Evolutionary conservation across 1,139 yeast genomes (phyloP).

Genomic region (Debaryomyces nepalensis): DNA sequence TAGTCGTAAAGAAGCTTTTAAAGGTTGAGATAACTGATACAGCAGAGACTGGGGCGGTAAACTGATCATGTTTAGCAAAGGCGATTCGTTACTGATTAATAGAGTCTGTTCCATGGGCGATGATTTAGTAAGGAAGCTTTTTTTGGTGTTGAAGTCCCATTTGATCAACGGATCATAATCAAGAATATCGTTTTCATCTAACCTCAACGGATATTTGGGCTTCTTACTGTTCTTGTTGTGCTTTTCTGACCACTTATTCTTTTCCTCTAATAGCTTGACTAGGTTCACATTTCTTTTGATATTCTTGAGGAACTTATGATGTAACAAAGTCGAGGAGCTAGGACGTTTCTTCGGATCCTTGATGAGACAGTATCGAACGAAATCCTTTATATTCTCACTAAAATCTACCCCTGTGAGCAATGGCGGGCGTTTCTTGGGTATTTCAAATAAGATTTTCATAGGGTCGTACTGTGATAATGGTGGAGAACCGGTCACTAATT

Average conservation of each 20-base stretch:
- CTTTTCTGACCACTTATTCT: constrained; percentile 30
- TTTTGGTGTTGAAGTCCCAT: constrained; percentile 28
- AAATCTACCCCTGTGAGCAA: constrained; percentile 48
- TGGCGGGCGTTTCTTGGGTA: constrained; percentile 76
- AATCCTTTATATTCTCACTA: constrained; percentile 59
- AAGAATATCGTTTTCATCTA: background rate
- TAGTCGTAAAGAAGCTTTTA: constrained; percentile 7
- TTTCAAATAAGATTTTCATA: constrained; percentile 70
- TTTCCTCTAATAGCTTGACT: constrained; percentile 25
- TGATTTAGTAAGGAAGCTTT: constrained; percentile 13
- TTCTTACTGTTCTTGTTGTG: constrained; percentile 17
- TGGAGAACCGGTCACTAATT: constrained; percentile 71
- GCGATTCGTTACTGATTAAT: constrained; percentile 10
- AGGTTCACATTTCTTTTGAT: constrained; percentile 13
- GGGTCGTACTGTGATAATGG: constrained; percentile 75
- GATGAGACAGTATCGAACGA: constrained; percentile 60
- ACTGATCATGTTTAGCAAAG: constrained; percentile 7
- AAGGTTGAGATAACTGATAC: background rate
- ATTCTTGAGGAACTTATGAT: constrained; percentile 47
- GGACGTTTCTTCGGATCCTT: constrained; percentile 63
- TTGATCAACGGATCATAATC: constrained; percentile 16
- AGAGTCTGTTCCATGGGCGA: constrained; percentile 25
- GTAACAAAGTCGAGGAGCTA: constrained; percentile 46
- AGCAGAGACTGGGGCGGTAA: background rate
- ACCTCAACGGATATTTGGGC: constrained; percentile 15